phyloP scores from a whole-genome alignment of 768 basidiomycete species.

The Leucocoprinus sp. region DNA sequence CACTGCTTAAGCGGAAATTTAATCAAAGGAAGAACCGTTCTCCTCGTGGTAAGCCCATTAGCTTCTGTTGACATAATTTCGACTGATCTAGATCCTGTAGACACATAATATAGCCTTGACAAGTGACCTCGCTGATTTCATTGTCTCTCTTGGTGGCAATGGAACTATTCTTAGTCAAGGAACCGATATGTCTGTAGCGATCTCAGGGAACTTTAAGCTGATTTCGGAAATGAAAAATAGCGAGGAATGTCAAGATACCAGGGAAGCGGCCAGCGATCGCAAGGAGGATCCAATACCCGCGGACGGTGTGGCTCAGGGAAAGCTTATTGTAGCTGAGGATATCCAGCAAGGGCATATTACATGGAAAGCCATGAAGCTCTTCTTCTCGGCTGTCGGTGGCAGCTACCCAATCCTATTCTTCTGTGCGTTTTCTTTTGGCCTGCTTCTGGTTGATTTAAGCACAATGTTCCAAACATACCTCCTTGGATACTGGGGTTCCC shows the following conservation, averaged over 20 bases:
- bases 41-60: conserved; percentile 55
- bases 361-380: conserved; percentile 34
- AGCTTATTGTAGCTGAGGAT: conserved; percentile 56
- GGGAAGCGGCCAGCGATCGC: conserved; percentile 19
- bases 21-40: conserved; percentile 68
- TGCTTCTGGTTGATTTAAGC: conserved; percentile 18
- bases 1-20: conserved; percentile 77
- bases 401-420: conserved; percentile 25
- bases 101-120: conserved; percentile 47
- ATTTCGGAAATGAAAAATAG: conserved; percentile 22
- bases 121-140: conserved; percentile 43
- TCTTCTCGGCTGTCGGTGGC: conserved; percentile 26
- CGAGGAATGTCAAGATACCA: conserved; percentile 18
- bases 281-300: conserved; percentile 2
- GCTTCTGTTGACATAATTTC: not conserved
- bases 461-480: conserved; percentile 28
- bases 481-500: conserved; percentile 37
- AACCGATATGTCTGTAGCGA: conserved; percentile 39
- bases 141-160: conserved; percentile 46
- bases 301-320: conserved; percentile 29
- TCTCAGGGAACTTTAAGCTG: conserved; percentile 30
- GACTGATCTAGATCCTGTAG: conserved; percentile 16
- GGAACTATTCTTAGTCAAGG: conserved; percentile 40
- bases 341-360: conserved; percentile 48
- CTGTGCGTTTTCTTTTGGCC: conserved; percentile 15